Base-by-base conservation (phyloP, 768 basidiomycete genomes). In the Podaxis sp. region DNA sequence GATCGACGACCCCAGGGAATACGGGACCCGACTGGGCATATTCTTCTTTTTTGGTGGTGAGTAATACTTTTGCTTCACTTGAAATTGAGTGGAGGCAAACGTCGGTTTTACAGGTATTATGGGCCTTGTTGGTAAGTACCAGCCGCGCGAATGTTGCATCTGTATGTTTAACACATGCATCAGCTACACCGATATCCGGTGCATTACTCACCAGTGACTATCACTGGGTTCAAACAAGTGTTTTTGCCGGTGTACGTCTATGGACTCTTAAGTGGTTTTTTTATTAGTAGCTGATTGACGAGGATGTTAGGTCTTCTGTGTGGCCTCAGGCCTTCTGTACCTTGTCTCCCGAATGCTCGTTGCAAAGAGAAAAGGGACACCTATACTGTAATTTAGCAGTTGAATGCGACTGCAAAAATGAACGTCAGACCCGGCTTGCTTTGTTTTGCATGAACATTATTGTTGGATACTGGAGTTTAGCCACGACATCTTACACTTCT, bases 181-280 rank as follows among this genome's bases (percentile, higher is more conserved):
- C 56, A 80, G 79, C 76, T 13, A 78, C 78, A 1, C 84, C 84
- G 0, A 80, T 85, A 65, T 75, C 78, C 22, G 84, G 85, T 6
- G 82, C 82, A 12, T 69, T 86, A 13, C 72, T 86, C 5, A 83
- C 80, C 0, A 70, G 69, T 10, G 63, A 76, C 1, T 80, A 77
- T 56, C 65, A 73, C 48, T 85, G 84, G 84, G 71, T 75, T 71
- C 71, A 73, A 20, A 76, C 77, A 0, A 75, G 74, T 24, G 62
- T 80, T 3, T 82, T 82, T 64, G 75, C 76, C 37, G 82, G 77
- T 17, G 76, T 72, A 61, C 50, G 71, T 73, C 36, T 22, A 36
- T 33, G 2, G 4, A 15, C n/a, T 24, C 7, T 7, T 38, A 33
- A 33, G 8, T 10, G 8, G 33, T 10, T 33, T 33, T 36, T 13